Evolutionary conservation across 2,329 filamentous ascomycete species (phyloP).

Genomic region (Fusarium guadeloupense): DNA sequence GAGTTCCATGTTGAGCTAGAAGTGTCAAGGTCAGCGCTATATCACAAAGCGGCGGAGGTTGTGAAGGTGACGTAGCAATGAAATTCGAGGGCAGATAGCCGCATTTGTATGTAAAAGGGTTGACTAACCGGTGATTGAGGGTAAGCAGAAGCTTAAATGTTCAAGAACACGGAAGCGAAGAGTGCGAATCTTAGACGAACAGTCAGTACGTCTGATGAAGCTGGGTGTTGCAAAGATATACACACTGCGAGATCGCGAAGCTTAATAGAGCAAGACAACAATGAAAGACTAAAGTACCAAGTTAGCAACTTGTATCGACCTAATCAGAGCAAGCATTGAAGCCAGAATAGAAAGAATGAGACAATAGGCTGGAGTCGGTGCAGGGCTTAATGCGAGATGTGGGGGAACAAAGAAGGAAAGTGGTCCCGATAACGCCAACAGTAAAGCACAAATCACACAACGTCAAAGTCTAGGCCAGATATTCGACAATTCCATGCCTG

Average conservation of each 20-base stretch:
- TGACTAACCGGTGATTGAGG: conserved; percentile 27
- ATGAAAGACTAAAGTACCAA: conserved; percentile 19
- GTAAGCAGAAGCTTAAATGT: conserved; percentile 30
- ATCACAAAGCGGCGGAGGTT: too few relatives aligned
- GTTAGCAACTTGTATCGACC: conserved; percentile 14
- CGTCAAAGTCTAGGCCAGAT: neutral
- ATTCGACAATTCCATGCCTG: conserved; percentile 1
- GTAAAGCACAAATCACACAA: neutral
- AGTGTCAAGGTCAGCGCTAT: conserved; percentile 13
- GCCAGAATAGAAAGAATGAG: neutral
- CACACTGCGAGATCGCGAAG: conserved; percentile 32
- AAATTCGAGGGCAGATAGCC: too few relatives aligned
- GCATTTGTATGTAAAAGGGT: neutral
- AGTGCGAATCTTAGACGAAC: conserved; percentile 14
- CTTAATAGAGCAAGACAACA: conserved; percentile 36
- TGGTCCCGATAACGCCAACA: neutral
- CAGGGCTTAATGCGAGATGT: neutral
- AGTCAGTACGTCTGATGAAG: neutral
- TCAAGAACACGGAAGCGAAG: conserved; percentile 24
- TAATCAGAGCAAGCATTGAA: neutral
- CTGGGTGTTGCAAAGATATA: neutral
- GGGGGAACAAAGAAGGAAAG: neutral
- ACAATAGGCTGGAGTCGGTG: neutral
- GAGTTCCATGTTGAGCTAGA: conserved; percentile 46
- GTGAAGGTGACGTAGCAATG: too few relatives aligned